Conservation (phyloP, 2,329 filamentous ascomycete genomes). For the Plenodomus tracheiphilus region DNA sequence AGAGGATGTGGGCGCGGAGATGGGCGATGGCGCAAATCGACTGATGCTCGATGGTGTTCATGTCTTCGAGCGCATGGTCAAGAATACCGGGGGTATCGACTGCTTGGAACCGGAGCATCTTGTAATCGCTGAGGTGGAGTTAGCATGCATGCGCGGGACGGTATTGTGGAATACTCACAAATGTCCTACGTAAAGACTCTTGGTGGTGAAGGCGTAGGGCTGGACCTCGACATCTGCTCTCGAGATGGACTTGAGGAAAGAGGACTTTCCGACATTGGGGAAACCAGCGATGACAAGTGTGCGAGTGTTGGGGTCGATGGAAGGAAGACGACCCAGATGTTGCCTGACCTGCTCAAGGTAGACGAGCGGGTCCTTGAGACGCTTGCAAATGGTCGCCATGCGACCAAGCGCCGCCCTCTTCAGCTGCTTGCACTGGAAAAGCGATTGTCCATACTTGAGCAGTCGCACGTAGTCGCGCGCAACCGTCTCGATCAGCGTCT, state of each 20-base stretch:
- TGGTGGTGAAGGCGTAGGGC: slow-evolving; percentile 98
- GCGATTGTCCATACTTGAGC: slow-evolving; percentile 84
- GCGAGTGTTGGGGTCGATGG: slow-evolving; percentile 97
- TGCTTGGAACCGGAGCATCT: slow-evolving; percentile 84
- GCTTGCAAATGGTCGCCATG: slow-evolving; percentile 96
- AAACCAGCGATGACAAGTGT: slow-evolving; percentile 97
- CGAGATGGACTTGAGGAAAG: slow-evolving; percentile 89
- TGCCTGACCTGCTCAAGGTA: slow-evolving; percentile 97
- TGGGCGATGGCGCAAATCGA: slow-evolving; percentile 97
- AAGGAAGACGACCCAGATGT: slow-evolving; percentile 93
- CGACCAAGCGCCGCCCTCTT: slow-evolving; percentile 94
- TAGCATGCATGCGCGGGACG: neutral
- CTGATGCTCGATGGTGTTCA: slow-evolving; percentile 99
- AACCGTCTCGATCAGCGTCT: slow-evolving; percentile 95
- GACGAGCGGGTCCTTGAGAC: slow-evolving; percentile 89
- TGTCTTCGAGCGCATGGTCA: slow-evolving; percentile 96
- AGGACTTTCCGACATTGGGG: slow-evolving; percentile 90
- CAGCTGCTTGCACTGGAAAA: slow-evolving; percentile 99
- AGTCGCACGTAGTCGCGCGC: slow-evolving; percentile 94
- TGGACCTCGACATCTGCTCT: slow-evolving; percentile 95
- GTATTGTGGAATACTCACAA: slow-evolving; percentile 53
- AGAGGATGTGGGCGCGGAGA: slow-evolving; percentile 89
- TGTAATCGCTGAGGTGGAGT: slow-evolving; percentile 68
- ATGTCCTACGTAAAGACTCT: slow-evolving; percentile 95
- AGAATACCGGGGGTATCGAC: slow-evolving; percentile 99